Evolutionary conservation across 1,284 basidiomycete species (phyloP).

Genomic region (Rhodotorula glutinis): DNA sequence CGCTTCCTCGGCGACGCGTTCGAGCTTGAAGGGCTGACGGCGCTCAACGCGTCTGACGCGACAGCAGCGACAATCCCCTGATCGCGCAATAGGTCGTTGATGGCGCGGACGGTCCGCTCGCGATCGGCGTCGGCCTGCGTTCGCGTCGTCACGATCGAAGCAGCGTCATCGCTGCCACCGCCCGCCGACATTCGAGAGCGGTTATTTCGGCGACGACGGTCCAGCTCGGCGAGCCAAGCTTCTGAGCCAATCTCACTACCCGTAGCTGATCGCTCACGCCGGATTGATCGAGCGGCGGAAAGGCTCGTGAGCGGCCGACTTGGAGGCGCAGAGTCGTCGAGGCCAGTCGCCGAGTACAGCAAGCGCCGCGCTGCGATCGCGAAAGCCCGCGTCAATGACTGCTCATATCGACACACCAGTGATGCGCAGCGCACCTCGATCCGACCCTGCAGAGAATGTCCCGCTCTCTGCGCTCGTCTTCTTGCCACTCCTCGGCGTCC

Average conservation of each 20-base stretch:
- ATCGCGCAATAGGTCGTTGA: conserved; percentile 29
- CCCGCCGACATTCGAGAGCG: conserved; percentile 21
- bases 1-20: conserved; percentile 21
- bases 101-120: conserved; percentile 29
- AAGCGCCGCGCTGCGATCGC: too few relatives aligned
- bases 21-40: background rate
- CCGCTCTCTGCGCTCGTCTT: conserved; percentile 6
- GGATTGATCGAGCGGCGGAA: background rate
- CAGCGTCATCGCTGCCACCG: conserved; percentile 18
- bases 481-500: conserved; percentile 17
- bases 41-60: background rate
- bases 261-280: background rate
- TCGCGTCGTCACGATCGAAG: background rate
- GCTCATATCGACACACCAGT: background rate
- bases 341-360: too few relatives aligned
- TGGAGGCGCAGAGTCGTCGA: background rate
- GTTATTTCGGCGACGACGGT: conserved; percentile 3
- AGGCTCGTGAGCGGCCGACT: background rate
- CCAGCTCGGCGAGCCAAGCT: conserved; percentile 20
- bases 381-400: background rate
- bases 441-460: background rate
- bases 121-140: conserved; percentile 12
- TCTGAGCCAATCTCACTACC: conserved; percentile 17
- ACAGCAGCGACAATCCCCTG: conserved; percentile 25
- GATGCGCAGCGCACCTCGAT: background rate